Evolutionary conservation across 2,329 filamentous ascomycete species (phyloP).

Genomic region (Aureobasidium uvarum): DNA sequence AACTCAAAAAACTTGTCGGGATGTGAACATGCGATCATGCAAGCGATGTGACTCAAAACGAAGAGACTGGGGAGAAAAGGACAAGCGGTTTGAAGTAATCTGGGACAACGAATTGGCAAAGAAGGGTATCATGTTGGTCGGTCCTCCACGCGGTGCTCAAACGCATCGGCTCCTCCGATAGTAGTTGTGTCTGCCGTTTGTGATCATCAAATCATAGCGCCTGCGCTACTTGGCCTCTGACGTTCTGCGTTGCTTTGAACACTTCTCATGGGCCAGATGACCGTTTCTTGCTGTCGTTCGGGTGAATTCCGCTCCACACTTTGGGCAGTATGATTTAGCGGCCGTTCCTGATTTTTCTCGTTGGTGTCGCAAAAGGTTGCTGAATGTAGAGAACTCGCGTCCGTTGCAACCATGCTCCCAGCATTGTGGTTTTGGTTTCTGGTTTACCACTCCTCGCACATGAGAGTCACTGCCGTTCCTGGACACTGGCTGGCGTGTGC

Average conservation of each 20-base stretch:
- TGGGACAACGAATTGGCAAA: constrained; percentile 15
- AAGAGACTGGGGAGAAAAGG: background rate
- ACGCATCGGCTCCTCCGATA: constrained; percentile 13
- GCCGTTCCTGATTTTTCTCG: constrained; percentile 92
- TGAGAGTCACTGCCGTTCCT: constrained; percentile 32
- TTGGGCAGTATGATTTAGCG: constrained; percentile 81
- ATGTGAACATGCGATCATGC: background rate
- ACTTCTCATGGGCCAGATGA: constrained; percentile 84
- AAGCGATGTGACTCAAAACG: background rate
- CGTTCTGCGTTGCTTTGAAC: constrained; percentile 65
- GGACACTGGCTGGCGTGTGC: constrained; percentile 9
- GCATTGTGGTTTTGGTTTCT: constrained; percentile 81
- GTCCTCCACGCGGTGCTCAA: background rate
- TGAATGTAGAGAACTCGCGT: constrained; percentile 92
- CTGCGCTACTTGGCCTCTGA: constrained; percentile 38
- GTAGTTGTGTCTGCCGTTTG: constrained; percentile 4
- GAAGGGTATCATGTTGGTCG: constrained; percentile 27
- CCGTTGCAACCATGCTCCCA: constrained; percentile 98
- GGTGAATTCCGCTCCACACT: constrained; percentile 91
- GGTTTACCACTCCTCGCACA: constrained; percentile 39
- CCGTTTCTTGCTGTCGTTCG: constrained; percentile 85
- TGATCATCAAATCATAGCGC: constrained; percentile 19
- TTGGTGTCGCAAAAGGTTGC: constrained; percentile 88
- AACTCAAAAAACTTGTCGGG: constrained; percentile 5
- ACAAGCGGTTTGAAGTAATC: background rate